Evolutionary conservation across 768 basidiomycete genomes (phyloP).

Genomic region (Phaeotremella skinneri): DNA sequence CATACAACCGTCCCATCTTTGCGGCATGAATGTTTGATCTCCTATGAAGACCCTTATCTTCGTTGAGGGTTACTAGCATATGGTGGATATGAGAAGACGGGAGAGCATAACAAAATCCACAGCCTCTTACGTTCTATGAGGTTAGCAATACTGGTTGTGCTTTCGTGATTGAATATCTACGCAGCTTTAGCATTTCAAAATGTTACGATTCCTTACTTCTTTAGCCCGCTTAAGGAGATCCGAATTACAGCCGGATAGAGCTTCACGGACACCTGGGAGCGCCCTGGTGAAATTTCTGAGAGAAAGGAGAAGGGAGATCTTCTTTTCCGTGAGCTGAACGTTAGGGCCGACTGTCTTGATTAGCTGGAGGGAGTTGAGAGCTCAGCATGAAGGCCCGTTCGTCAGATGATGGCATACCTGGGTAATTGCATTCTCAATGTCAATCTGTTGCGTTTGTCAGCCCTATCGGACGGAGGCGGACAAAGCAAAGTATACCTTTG

Average conservation of each 20-base stretch:
- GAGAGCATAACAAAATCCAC: no score
- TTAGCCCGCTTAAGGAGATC: constrained; percentile 64
- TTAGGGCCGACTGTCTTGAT: background rate
- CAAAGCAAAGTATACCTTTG: constrained; percentile 13
- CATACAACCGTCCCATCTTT: constrained; percentile 80
- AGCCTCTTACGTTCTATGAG: background rate
- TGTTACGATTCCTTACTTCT: constrained; percentile 56
- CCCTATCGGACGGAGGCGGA: constrained; percentile 54
- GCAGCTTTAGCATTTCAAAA: background rate
- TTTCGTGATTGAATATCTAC: background rate
- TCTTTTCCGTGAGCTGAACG: constrained; percentile 19
- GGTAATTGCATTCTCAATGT: constrained; percentile 80
- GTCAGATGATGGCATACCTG: constrained; percentile 18
- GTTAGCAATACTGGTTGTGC: background rate
- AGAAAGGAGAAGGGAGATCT: constrained; percentile 61
- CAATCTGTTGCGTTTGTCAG: constrained; percentile 65
- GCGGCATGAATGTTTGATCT: constrained; percentile 47
- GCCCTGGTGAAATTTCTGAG: constrained; percentile 66
- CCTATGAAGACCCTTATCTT: constrained; percentile 54
- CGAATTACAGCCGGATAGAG: constrained; percentile 62
- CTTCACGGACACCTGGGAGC: constrained; percentile 63
- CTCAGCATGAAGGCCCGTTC: background rate
- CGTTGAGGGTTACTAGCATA: constrained; percentile 62
- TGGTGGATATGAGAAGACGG: no score
- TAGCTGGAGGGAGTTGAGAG: background rate